Base-by-base conservation (phyloP, 768 basidiomycete species). In the Hypholoma sublateritium region DNA sequence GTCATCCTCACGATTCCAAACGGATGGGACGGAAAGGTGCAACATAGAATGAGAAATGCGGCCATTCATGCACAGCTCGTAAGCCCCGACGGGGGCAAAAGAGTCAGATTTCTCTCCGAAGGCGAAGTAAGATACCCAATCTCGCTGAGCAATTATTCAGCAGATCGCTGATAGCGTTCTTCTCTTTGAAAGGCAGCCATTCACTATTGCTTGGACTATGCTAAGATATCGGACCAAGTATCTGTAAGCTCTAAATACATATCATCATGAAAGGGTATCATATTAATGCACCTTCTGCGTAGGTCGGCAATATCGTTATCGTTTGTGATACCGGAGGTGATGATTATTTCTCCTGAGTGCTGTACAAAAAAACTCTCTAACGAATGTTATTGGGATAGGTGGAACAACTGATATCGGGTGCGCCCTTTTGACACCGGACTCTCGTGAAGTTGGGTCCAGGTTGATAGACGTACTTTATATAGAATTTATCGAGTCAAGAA, bases 261-360 rank as follows among this genome's bases (percentile, higher is more conserved):
- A 12, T 25, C n/a, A 16, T 55, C n/a, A 7, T 51, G 17, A 16
- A 39, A n/a, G 4, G 3, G 28, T 35, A 24, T 43, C n/a, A 2
- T 16, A 19, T 22, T 45, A 17, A 44, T 12, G 37, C 22, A 24
- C 6, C 7, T 14, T 32, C 17, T 19, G 28, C 28, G 39, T 34
- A 68, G 67, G 39, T 56, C 2, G 67, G 57, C 17, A 56, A 57
- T 32, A 55, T 61, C 51, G 52, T 70, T 1, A 59, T 71, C 24
- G 57, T 72, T 21, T 72, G 71, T 50, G 71, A 72, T 52, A 67
- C 69, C 42, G 71, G 71, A 36, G 71, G 70, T 72, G 51, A 32
- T 72, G 51, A 32, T 32, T 32, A 32, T 32, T 32, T 32, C 2
- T 32, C 28, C 28, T 6, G 28, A 32, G 28, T 32, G 6, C 6